These are phyloP conservation scores for Limtongia smithiae DNA, from an alignment of 805 yeast species.

Conservation along the genomic window DNA sequence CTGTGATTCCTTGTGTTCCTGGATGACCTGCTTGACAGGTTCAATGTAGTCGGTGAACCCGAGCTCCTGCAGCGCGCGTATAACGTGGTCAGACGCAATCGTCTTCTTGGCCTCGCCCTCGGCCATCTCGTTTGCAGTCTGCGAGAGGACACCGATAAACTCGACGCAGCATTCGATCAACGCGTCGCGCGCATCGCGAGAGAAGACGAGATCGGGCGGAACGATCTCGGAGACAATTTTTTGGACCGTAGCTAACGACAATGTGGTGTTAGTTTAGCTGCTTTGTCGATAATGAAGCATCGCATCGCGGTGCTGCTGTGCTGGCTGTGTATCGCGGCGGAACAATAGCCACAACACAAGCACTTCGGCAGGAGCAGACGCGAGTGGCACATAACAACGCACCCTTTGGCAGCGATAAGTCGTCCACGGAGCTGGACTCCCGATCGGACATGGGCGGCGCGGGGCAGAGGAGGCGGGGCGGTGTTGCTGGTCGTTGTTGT, in stretches of 20 bases:
- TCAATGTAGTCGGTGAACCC: conserved; percentile 85
- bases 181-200: conserved; percentile 92
- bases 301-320: neutral
- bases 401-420: conserved; percentile 46
- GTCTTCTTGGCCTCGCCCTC: conserved; percentile 95
- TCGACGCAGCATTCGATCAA: conserved; percentile 94
- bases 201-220: conserved; percentile 81
- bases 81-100: conserved; percentile 92
- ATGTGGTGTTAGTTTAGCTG: neutral
- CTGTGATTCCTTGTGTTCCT: conserved; percentile 81
- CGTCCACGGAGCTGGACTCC: conserved; percentile 36
- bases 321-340: neutral
- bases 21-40: conserved; percentile 71
- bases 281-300: neutral
- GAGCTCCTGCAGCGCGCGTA: conserved; percentile 79
- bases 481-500: neutral
- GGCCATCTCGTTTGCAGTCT: conserved; percentile 93
- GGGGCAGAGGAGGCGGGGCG: neutral
- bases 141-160: conserved; percentile 88
- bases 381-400: conserved; percentile 12
- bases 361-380: neutral
- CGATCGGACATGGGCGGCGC: conserved; percentile 28
- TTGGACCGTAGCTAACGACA: conserved; percentile 76
- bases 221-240: conserved; percentile 87
- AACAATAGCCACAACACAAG: neutral